Evolutionary conservation across 2,329 filamentous ascomycete species (phyloP).

Genomic region (Alternaria rosae): DNA sequence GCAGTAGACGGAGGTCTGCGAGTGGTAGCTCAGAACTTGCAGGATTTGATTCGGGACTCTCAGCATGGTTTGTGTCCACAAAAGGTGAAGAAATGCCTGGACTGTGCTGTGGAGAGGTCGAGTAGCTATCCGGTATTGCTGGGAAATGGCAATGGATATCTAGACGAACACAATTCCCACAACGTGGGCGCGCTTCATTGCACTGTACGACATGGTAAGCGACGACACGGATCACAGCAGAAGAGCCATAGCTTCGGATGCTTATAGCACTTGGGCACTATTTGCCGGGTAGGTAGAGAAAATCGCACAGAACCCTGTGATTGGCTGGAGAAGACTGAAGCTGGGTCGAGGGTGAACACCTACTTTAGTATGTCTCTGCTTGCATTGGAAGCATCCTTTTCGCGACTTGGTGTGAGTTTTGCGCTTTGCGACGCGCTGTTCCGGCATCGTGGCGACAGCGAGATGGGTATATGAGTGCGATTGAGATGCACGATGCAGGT

Average conservation of each 20-base stretch:
- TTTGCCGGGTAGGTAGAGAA: background rate
- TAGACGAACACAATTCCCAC: conserved; percentile 40
- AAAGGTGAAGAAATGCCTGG: conserved; percentile 19
- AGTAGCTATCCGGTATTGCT: conserved; percentile 23
- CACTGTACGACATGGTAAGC: conserved; percentile 30
- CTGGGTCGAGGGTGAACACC: conserved; percentile 2
- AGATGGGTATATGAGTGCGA: background rate
- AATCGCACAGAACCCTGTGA: conserved; percentile 4
- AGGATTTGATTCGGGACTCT: conserved; percentile 13
- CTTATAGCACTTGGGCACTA: background rate
- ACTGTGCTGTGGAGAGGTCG: conserved; percentile 25
- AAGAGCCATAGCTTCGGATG: background rate
- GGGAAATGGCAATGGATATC: conserved; percentile 44
- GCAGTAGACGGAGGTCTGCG: conserved; percentile 38
- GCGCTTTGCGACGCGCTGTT: conserved; percentile 34
- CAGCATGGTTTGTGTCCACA: conserved; percentile 2
- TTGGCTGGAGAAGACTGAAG: conserved; percentile 9
- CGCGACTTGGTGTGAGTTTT: conserved; percentile 45
- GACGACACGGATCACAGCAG: background rate
- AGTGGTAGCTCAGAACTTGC: conserved; percentile 30
- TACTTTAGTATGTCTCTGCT: conserved; percentile 45
- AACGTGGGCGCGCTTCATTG: conserved; percentile 41
- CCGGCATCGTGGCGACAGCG: conserved; percentile 17
- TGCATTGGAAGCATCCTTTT: conserved; percentile 43
- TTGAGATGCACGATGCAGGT: background rate